These are phyloP conservation scores for Casuarina glauca DNA, from an alignment of 306 rosid genomes.

Conservation along the genomic window DNA sequence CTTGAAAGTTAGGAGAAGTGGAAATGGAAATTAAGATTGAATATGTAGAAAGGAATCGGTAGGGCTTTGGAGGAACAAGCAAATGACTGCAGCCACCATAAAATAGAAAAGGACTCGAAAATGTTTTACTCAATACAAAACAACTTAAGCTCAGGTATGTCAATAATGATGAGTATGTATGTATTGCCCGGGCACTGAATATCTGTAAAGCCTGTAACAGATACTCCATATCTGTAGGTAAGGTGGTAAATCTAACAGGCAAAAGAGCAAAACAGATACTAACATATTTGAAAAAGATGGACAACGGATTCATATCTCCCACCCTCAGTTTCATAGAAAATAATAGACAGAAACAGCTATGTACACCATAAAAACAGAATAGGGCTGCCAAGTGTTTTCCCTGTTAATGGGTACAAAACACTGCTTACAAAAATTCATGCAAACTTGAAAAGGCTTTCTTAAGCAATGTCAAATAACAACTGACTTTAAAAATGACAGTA, in stretches of 20 bases:
- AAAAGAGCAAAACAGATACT: not conserved
- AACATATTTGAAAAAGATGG: not conserved
- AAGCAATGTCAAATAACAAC: not conserved
- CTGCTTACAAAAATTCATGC: not conserved
- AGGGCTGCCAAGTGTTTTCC: not conserved
- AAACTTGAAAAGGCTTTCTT: not conserved
- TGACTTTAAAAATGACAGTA: not conserved
- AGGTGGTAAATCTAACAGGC: not conserved
- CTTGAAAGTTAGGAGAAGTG: not conserved
- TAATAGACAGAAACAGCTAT: not conserved
- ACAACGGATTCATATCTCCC: not conserved
- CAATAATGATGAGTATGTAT: not conserved
- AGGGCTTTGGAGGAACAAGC: not conserved
- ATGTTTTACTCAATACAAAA: not conserved
- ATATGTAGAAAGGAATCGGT: not conserved
- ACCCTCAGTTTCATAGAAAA: not conserved
- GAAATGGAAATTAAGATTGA: not conserved
- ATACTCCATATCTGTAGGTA: not conserved
- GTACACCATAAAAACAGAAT: not conserved
- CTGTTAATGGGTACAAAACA: not conserved
- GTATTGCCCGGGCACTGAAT: not conserved
- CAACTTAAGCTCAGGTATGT: not conserved
- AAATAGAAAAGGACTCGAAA: not conserved
- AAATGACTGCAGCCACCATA: not conserved
- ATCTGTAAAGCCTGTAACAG: not conserved